Conservation (phyloP, 208 protist species). For the Strigomonas oncopelti region DNA sequence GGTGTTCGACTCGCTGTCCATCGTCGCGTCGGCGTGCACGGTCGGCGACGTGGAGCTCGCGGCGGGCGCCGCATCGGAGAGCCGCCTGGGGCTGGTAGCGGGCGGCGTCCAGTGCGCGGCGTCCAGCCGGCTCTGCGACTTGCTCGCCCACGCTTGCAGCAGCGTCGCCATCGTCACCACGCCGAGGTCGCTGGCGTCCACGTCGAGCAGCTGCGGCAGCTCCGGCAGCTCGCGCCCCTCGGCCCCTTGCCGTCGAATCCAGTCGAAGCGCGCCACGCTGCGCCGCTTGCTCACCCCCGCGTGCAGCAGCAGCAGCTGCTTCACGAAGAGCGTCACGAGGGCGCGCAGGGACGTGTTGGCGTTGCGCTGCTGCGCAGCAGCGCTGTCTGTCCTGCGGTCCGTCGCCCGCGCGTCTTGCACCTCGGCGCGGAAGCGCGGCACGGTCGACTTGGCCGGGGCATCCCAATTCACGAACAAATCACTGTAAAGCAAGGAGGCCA, state of each 20-base stretch:
- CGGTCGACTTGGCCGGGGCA: constrained; percentile 9
- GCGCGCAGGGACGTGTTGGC: constrained; percentile 13
- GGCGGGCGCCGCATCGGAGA: background rate
- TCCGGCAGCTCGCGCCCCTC: background rate
- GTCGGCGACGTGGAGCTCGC: background rate
- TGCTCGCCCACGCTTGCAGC: background rate
- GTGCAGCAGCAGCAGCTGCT: constrained; percentile 31
- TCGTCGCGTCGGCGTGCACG: too few species aligned
- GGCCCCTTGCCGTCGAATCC: constrained; percentile 3
- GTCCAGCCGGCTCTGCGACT: background rate
- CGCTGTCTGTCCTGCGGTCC: background rate
- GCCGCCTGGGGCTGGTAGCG: background rate
- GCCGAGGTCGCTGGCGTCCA: background rate
- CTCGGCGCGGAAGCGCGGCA: constrained; percentile 9
- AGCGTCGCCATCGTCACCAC: background rate
- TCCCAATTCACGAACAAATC: constrained; percentile 5
- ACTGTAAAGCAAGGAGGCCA: constrained; percentile 20
- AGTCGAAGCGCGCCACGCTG: constrained; percentile 14
- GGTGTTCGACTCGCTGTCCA: background rate
- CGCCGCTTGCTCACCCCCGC: constrained; percentile 21
- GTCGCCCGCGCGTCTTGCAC: constrained; percentile 3
- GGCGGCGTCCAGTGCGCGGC: background rate
- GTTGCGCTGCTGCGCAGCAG: background rate
- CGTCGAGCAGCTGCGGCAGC: background rate
- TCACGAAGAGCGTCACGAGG: constrained; percentile 20